phyloP scores from a whole-genome alignment of 768 basidiomycete species.

The Xanthoconium purpureum region DNA sequence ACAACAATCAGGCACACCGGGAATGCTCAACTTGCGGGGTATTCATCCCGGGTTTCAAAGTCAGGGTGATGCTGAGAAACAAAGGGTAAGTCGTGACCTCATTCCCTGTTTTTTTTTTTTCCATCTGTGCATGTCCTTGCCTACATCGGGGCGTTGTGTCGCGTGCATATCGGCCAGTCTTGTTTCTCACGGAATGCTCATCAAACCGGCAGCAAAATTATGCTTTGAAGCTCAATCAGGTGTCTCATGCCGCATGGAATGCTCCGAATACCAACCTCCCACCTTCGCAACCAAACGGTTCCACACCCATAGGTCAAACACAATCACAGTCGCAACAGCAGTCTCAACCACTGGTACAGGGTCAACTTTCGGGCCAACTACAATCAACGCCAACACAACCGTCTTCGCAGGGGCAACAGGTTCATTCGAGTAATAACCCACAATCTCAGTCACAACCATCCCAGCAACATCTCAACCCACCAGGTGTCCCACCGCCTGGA shows the following conservation, averaged over 20 bases:
- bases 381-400: constrained; percentile 23
- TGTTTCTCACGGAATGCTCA: constrained; percentile 3
- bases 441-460: constrained; percentile 32
- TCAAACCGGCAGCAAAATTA: constrained; percentile 49
- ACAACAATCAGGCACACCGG: constrained; percentile 56
- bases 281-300: constrained; percentile 30
- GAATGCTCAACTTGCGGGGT: constrained; percentile 58
- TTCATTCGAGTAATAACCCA: constrained; percentile 34
- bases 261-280: constrained; percentile 50
- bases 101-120: not conserved
- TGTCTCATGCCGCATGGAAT: constrained; percentile 62
- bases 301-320: constrained; percentile 18
- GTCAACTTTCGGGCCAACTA: constrained; percentile 20
- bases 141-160: not conserved
- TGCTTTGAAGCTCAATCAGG: constrained; percentile 61
- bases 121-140: not conserved
- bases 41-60: constrained; percentile 46
- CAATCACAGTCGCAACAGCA: constrained; percentile 26
- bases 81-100: constrained; percentile 49
- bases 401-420: constrained; percentile 29
- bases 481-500: constrained; percentile 43
- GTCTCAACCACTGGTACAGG: constrained; percentile 23
- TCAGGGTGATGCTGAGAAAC: constrained; percentile 64
- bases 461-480: constrained; percentile 52
- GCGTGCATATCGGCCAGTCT: not conserved